Conservation (phyloP, 129 eudicot species). For the Centaurea solstitialis region DNA sequence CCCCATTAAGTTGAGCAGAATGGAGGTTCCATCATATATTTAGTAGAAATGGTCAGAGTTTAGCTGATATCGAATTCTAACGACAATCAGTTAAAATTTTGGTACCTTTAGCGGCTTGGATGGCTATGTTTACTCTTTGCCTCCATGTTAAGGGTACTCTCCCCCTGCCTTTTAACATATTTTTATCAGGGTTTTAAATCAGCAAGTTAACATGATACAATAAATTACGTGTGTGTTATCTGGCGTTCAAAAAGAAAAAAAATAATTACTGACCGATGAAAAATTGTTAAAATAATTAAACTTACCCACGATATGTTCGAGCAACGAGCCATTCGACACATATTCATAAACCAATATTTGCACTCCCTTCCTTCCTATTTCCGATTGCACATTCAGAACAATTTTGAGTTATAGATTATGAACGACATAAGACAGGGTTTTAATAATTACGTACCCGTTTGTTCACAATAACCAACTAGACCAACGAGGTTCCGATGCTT, state of each 20-base stretch:
- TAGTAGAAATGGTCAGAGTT: background rate
- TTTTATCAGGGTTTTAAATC: background rate
- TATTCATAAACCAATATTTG: conserved; percentile 75
- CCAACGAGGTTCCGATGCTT: conserved; percentile 73
- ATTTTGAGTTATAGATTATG: background rate
- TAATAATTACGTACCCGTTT: conserved; percentile 43
- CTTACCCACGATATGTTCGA: conserved; percentile 73
- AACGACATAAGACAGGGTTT: conserved; percentile 2
- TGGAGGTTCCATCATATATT: background rate
- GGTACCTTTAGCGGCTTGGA: conserved; percentile 81
- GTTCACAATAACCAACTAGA: conserved; percentile 72
- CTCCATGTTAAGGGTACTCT: conserved; percentile 71
- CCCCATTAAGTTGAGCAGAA: background rate
- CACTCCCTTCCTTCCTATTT: conserved; percentile 47
- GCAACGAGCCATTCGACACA: conserved; percentile 68
- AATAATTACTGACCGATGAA: background rate
- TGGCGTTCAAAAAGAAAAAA: too few species aligned
- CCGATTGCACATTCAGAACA: background rate
- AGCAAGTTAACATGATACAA: background rate
- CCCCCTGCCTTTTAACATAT: conserved; percentile 52
- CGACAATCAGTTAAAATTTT: background rate
- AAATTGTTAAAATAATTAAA: background rate
- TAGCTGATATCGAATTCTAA: background rate
- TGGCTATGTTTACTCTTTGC: conserved; percentile 76
- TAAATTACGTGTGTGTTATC: too few species aligned